Conservation (phyloP, 495 filamentous ascomycete species). For the Lasiosphaeria miniovina region DNA sequence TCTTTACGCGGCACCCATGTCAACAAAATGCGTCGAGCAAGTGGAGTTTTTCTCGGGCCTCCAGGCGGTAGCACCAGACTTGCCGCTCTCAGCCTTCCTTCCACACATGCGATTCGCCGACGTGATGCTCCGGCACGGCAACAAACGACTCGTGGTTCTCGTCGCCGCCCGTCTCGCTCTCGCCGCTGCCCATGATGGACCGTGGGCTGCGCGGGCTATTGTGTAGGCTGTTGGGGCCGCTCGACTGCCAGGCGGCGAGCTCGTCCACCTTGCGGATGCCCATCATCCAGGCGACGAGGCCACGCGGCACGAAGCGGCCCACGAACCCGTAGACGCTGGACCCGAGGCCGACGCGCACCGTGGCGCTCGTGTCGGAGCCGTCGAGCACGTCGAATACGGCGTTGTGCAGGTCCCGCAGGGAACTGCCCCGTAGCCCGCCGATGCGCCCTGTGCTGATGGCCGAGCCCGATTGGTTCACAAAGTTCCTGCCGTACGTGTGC, state of each 20-base stretch:
- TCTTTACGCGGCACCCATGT: not conserved
- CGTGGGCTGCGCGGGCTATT: not conserved
- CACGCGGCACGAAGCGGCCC: constrained; percentile 75
- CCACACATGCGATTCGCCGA: constrained; percentile 39
- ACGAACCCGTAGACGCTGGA: constrained; percentile 80
- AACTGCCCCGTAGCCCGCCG: constrained; percentile 57
- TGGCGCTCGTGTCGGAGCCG: constrained; percentile 42
- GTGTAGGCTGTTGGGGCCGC: constrained; percentile 18
- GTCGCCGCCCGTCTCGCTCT: constrained; percentile 12
- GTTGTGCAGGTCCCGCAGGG: constrained; percentile 72
- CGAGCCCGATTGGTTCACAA: constrained; percentile 46
- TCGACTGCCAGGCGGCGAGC: constrained; percentile 39
- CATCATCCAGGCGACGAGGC: constrained; percentile 86
- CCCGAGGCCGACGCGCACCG: constrained; percentile 76
- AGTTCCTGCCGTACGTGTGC: constrained; percentile 55
- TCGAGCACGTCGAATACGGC: constrained; percentile 83
- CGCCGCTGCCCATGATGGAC: constrained; percentile 20
- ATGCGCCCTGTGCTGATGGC: constrained; percentile 44
- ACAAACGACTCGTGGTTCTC: constrained; percentile 25
- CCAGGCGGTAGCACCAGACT: no score
- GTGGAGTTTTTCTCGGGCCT: not conserved
- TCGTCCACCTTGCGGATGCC: constrained; percentile 58
- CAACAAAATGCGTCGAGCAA: not conserved
- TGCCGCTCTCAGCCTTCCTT: constrained; percentile 21
- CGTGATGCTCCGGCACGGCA: constrained; percentile 31